phyloP scores from a whole-genome alignment of 352 stramenopile species.

The Pythium pyrilobum region DNA sequence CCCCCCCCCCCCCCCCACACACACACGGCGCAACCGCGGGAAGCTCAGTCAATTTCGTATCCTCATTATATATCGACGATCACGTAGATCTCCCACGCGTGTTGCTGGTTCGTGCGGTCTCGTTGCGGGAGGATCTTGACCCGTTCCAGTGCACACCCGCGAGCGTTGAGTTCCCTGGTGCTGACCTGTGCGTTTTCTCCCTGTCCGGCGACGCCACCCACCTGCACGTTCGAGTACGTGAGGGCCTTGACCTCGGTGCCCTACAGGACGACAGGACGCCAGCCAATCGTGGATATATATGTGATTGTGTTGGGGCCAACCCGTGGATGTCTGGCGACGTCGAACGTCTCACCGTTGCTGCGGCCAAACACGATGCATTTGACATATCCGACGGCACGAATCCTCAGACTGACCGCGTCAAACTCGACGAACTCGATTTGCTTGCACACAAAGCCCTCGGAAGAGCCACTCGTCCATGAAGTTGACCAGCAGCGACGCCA shows the following conservation, averaged over 20 bases:
- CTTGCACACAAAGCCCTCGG: slow-evolving; percentile 31
- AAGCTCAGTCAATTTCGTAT: no score
- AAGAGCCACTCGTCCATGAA: slow-evolving; percentile 79
- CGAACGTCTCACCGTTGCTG: slow-evolving; percentile 47
- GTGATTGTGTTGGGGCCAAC: no score
- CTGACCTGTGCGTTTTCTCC: no score
- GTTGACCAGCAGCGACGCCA: slow-evolving; percentile 50
- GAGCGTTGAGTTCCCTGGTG: no score
- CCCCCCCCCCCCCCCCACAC: no score
- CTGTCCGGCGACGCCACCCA: slow-evolving; percentile 8
- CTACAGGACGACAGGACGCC: no score
- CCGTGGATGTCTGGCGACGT: slow-evolving; percentile 43
- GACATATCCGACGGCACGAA: slow-evolving; percentile 8
- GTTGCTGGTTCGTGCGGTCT: neutral
- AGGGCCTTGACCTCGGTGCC: slow-evolving; percentile 82
- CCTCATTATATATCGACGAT: slow-evolving; percentile 16
- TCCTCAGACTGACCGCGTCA: slow-evolving; percentile 13
- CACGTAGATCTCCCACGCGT: slow-evolving; percentile 10
- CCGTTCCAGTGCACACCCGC: no score
- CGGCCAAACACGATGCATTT: no score
- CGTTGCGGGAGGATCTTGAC: no score
- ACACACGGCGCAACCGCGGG: no score
- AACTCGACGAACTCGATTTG: slow-evolving; percentile 19
- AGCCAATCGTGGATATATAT: neutral
- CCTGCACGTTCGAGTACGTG: slow-evolving; percentile 81